Evolutionary conservation across 768 basidiomycete genomes (phyloP).

Genomic region (Podaxis sp.): DNA sequence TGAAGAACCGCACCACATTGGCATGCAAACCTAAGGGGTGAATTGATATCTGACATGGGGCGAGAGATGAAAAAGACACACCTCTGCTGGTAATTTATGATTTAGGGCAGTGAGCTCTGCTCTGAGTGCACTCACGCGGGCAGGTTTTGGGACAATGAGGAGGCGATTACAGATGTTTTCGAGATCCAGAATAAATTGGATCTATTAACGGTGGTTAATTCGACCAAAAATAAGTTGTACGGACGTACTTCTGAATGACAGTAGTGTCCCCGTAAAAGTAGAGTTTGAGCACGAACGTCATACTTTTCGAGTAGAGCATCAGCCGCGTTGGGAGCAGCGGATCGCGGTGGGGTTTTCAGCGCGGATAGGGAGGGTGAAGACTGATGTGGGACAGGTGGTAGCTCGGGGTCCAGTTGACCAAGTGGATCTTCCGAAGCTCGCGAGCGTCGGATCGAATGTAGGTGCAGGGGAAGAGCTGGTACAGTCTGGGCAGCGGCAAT

Average conservation of each 20-base stretch:
- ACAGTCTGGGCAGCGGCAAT: constrained; percentile 70
- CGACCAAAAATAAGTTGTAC: constrained; percentile 8
- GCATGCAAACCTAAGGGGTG: no score
- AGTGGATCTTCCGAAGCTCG: constrained; percentile 73
- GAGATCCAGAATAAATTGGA: constrained; percentile 83
- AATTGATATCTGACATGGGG: no score
- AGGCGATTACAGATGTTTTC: constrained; percentile 93
- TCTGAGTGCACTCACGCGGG: constrained; percentile 92
- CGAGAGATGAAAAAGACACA: no score
- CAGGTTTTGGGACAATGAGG: constrained; percentile 89
- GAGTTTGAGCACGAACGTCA: constrained; percentile 62
- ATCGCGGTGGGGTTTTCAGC: constrained; percentile 42
- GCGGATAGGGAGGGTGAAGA: constrained; percentile 72
- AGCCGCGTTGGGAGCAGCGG: constrained; percentile 41
- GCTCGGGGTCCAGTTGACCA: constrained; percentile 59
- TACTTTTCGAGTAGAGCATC: constrained; percentile 69
- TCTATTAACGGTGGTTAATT: constrained; percentile 39
- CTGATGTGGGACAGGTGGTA: constrained; percentile 48
- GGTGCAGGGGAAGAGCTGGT: constrained; percentile 67
- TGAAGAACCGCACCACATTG: no score
- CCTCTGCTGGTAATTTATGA: constrained; percentile 95
- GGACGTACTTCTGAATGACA: constrained; percentile 77
- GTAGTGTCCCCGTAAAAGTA: constrained; percentile 82
- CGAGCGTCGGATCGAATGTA: constrained; percentile 50
- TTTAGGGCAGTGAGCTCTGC: constrained; percentile 95